Evolutionary conservation across 1,139 yeast genomes (phyloP).

Genomic region (Debaryomyces sp.): DNA sequence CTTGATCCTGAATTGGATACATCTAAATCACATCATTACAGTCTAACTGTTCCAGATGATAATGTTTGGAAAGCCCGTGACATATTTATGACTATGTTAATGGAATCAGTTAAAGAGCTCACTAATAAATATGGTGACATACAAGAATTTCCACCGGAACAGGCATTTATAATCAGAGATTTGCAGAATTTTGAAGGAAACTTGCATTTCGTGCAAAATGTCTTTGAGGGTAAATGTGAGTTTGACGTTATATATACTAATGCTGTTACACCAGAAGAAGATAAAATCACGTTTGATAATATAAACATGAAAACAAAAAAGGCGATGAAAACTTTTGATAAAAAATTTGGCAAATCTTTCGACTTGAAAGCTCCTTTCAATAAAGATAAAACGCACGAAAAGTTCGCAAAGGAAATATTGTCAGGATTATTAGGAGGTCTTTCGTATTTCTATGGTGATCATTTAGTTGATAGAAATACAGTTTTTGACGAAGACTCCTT

Average conservation of each 20-base stretch:
- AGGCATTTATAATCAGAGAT: constrained; percentile 60
- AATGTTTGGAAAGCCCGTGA: constrained; percentile 82
- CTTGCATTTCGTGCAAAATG: constrained; percentile 75
- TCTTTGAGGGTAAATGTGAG: constrained; percentile 74
- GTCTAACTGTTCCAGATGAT: constrained; percentile 72
- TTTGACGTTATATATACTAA: constrained; percentile 68
- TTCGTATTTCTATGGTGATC: constrained; percentile 88
- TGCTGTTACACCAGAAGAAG: constrained; percentile 40
- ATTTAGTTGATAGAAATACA: constrained; percentile 75
- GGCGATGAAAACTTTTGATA: constrained; percentile 47
- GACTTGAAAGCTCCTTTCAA: constrained; percentile 59
- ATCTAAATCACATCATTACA: constrained; percentile 60
- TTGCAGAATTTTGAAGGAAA: constrained; percentile 69
- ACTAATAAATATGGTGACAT: constrained; percentile 36
- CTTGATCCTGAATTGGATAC: constrained; percentile 52
- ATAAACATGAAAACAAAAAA: constrained; percentile 41
- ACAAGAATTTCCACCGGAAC: constrained; percentile 46
- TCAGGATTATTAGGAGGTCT: constrained; percentile 90
- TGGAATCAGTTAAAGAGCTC: constrained; percentile 63
- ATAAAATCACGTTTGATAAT: constrained; percentile 45
- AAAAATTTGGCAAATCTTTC: constrained; percentile 59
- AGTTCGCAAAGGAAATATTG: constrained; percentile 75
- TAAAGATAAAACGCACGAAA: constrained; percentile 39
- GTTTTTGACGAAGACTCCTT: constrained; percentile 66
- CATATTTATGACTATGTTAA: constrained; percentile 66